Base-by-base conservation (phyloP, 2,329 filamentous ascomycete genomes). In the Cordyceps farinosa region DNA sequence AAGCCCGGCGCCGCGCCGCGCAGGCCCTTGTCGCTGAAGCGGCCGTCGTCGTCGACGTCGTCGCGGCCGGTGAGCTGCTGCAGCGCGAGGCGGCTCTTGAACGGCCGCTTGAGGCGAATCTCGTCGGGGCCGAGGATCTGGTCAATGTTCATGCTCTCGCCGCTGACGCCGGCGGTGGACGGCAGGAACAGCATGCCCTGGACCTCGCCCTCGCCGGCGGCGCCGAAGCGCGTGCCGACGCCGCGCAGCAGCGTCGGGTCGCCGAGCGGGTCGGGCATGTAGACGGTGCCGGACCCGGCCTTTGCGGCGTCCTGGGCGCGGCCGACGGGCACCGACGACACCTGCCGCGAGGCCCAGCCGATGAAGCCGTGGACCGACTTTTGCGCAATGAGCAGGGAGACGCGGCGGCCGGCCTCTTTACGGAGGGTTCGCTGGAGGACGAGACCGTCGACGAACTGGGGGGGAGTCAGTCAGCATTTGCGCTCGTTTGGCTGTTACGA, bases 291-390 rank as follows among this genome's bases (percentile, higher is more conserved):
- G 59, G 83, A 79, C 5, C 86, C 92, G 13, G 90, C 83, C 74
- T 90, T 96, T 68, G 95, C 90, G 72, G 87, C 85, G 74, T 99
- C 95, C 79, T 97, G 88, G 32, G 95, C 92, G 70, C 95, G 86
- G 62, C 92, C 91, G 59, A 99, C 95, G n/a, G 94, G 91, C 29
- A 99, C 91, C 7, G 92, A 90, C 44, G 95, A 94, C 57, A 93
- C 90, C 74, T 91, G 86, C 59, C 90, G 85, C 32, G 95, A 93
- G 67, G 91, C 85, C 80, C 89, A 89, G 48, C 95, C 95, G 70
- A 99, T 92, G 73, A 98, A 96, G 73, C 94, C 88, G 70, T 91
- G 87, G 78, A 98, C 96, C 2, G 93, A 97, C 75, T 97, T 98
- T 70, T 96, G 93, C 29, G 95, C 95, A 66, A 97, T 95, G 56